Base-by-base conservation (phyloP, 2,329 filamentous ascomycete genomes). In the Aureobasidium sp. region DNA sequence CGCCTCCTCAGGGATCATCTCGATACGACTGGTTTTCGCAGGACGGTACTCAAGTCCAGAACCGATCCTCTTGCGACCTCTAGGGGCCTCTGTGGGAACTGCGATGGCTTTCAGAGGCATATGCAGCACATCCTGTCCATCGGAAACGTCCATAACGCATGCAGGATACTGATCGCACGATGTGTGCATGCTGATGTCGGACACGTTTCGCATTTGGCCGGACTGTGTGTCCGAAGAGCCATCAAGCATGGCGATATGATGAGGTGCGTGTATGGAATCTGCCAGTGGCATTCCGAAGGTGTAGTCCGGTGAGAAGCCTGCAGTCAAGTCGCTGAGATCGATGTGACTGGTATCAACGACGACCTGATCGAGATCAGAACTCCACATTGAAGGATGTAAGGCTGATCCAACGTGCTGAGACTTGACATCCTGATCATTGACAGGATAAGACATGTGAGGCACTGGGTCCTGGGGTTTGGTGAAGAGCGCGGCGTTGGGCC, bases 401-500 rank as follows among this genome's bases (percentile, higher is more conserved):
- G 42, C 5, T 5, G 36, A 37, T 14, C n/a, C 47, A 39, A 6
- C n/a, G 30, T 32, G 32, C 16, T 32, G 53, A 34, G 57, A 55
- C 27, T 27, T 27, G 16, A 2, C 48, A 16, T 6, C 29, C 30
- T 54, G 34, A 14, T 48, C n/a, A 42, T 45, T 39, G 73, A 21
- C 76, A 72, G 29, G 53, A 42, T 13, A 59, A 30, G 32, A 64
- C 34, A 39, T 51, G 51, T 29, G 42, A 53, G 32, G 57, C 29
- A 44, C 48, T 48, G 37, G 47, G 30, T 49, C 41, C 79, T 79
- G 21, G 78, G 78, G 86, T 85, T 90, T 86, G 91, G 89, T 16
- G 77, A 51, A 32, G 10, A 29, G 45, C n/a, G 9, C 74, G 25
- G 82, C 76, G 70, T 89, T 91, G 7, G 90, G 90, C 89, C 90